These are phyloP conservation scores for Phalaenopsis aphrodite DNA, from an alignment of 106 monocot species.

Conservation along the genomic window DNA sequence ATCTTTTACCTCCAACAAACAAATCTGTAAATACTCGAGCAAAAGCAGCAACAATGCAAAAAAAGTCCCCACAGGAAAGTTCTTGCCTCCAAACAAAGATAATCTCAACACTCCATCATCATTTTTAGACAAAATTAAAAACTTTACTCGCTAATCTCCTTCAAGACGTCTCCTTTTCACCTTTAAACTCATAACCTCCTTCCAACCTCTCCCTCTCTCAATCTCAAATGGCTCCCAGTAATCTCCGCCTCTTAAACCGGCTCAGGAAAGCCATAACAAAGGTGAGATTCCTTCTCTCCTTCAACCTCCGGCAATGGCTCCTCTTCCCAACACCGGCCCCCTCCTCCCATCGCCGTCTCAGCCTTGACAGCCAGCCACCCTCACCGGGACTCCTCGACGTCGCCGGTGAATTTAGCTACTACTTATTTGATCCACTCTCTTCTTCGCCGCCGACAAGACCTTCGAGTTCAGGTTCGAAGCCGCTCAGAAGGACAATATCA, in stretches of 20 bases:
- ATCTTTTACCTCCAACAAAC: too few relatives aligned
- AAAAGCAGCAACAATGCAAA: too few relatives aligned
- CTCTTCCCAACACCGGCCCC: neutral
- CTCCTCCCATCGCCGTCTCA: neutral
- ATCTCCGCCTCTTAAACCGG: constrained; percentile 6
- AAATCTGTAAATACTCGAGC: too few relatives aligned
- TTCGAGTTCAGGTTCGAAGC: constrained; percentile 9
- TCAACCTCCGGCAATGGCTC: constrained; percentile 43
- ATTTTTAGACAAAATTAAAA: too few relatives aligned
- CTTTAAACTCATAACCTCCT: too few relatives aligned
- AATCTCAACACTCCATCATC: too few relatives aligned
- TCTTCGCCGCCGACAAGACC: constrained; percentile 6
- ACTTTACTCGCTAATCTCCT: too few relatives aligned
- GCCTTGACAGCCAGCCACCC: constrained; percentile 15
- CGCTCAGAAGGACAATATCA: constrained; percentile 14
- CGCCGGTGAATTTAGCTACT: neutral
- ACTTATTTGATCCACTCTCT: neutral
- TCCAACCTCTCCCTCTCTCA: neutral
- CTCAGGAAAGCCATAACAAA: constrained; percentile 39
- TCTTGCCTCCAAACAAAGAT: too few relatives aligned
- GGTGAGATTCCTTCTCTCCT: constrained; percentile 40
- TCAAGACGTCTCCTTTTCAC: too few relatives aligned
- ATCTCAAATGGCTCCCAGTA: neutral
- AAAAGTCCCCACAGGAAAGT: too few relatives aligned
- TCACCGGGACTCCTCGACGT: constrained; percentile 35